Conservation (phyloP, 1,139 yeast species). For the Geotrichum phurueaensis region DNA sequence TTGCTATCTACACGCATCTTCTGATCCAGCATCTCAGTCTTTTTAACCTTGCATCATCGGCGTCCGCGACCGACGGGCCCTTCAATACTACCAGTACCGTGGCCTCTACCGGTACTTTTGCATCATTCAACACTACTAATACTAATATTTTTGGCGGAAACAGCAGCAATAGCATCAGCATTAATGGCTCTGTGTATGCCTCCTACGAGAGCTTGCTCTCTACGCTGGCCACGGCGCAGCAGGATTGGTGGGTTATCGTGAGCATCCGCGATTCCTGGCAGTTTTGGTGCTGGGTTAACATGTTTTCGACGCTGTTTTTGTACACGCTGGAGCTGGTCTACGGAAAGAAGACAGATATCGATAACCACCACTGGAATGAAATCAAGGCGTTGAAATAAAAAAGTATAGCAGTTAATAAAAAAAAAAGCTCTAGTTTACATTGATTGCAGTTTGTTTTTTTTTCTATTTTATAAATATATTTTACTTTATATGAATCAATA, state of each 20-base stretch:
- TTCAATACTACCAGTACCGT: neutral
- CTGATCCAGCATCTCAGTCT: slow-evolving; percentile 86
- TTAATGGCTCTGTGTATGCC: neutral
- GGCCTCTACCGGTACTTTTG: neutral
- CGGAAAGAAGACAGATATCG: slow-evolving; percentile 31
- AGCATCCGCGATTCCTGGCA: slow-evolving; percentile 54
- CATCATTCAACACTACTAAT: neutral
- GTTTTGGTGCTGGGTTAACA: slow-evolving; percentile 95
- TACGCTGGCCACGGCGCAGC: neutral
- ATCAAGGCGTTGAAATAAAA: neutral
- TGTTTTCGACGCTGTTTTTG: slow-evolving; percentile 66
- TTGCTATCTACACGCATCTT: slow-evolving; percentile 90
- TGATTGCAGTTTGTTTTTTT: neutral
- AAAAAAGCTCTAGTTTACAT: neutral
- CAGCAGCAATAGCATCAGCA: neutral
- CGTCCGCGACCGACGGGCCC: neutral
- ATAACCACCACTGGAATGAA: slow-evolving; percentile 18
- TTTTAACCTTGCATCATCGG: slow-evolving; percentile 30
- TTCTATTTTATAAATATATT: neutral
- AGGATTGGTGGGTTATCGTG: neutral
- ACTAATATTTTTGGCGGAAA: neutral
- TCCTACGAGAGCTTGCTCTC: neutral
- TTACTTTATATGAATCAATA: neutral
- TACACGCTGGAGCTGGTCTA: slow-evolving; percentile 68
- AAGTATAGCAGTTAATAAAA: neutral